phyloP scores from a whole-genome alignment of 768 basidiomycete genomes.

The Neoboletus subvelutipes region DNA sequence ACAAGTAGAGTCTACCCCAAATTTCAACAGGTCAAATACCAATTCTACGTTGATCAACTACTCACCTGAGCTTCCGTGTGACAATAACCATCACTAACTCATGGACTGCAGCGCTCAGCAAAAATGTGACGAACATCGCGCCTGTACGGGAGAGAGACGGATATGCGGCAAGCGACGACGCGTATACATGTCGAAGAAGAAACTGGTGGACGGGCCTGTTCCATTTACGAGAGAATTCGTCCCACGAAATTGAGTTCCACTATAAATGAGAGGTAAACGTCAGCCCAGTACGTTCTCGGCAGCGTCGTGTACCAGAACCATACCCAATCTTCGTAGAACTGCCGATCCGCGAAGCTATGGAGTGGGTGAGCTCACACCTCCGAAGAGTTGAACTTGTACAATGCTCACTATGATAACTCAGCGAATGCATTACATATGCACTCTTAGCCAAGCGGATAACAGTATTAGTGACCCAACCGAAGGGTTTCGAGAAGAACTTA shows the following conservation, averaged over 20 bases:
- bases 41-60: not conserved
- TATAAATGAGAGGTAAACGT: constrained; percentile 18
- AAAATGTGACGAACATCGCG: constrained; percentile 94
- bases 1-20: constrained; percentile 72
- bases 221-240: constrained; percentile 98
- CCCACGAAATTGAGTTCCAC: constrained; percentile 98
- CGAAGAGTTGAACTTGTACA: not conserved
- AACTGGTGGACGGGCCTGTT: constrained; percentile 96
- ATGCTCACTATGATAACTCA: constrained; percentile 78
- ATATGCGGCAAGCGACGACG: constrained; percentile 78
- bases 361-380: constrained; percentile 1
- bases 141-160: constrained; percentile 62
- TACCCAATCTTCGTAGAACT: constrained; percentile 98
- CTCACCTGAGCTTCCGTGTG: constrained; percentile 84
- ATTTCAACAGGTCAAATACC: not conserved
- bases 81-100: constrained; percentile 97
- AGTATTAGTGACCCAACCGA: constrained; percentile 1
- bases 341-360: constrained; percentile 88
- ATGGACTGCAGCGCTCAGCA: constrained; percentile 85
- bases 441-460: constrained; percentile 44
- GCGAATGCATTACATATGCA: constrained; percentile 97
- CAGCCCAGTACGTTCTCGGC: not conserved
- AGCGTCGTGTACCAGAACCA: not conserved
- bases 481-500: constrained; percentile 26
- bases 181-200: constrained; percentile 93